Evolutionary conservation across 495 filamentous ascomycete species (phyloP), one percentile per base, ranked within the genome.

Genomic region (Penicillium samsonianum): DNA sequence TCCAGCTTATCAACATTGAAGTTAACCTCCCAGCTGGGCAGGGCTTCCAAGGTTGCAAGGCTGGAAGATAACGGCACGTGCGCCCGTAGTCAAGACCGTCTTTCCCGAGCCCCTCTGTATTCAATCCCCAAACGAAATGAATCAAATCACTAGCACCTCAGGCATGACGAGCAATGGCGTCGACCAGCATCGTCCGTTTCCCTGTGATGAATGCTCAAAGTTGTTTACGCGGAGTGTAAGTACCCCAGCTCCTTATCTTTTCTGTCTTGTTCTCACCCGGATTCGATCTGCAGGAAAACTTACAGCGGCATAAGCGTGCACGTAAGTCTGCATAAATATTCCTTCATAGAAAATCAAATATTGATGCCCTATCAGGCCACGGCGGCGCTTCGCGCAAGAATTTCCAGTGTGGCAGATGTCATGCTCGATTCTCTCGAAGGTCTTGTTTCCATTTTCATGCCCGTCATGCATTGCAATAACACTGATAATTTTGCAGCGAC

Each of bases 291-390:
- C 50, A 59, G 56, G 56, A 59, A 30, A 59, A 59, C 28, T 49
- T 59, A n/a, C 48, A 59, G 31, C 49, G 56, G 33, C 56, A 59
- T 53, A 59, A 59, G 43, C 56, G 56, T 19, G 43, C 56, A 45
- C 47, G 56, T 53, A 52, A 59, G 56, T 59, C 35, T 44, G 40
- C 33, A 42, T 50, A 16, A 7, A 43, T 50, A 20, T 30, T 19
- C n/a, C 45, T n/a, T 22, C 22, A 47, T 11, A 28, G 19, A 35
- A 19, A 37, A 19, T 22, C 17, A 53, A 53, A 30, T 19, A 45
- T 31, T 44, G 9, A 50, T 38, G 22, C 9, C 19, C 25, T 23
- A 37, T 38, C 46, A 59, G 56, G 56, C 14, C 56, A 59, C 40
- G 48, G 49, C 9, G 56, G 56, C 14, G 43, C 43, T 9, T 43